Evolutionary conservation across 768 basidiomycete species (phyloP), one percentile per base, ranked within the genome.

Genomic region (Psilocybe tampanensis): DNA sequence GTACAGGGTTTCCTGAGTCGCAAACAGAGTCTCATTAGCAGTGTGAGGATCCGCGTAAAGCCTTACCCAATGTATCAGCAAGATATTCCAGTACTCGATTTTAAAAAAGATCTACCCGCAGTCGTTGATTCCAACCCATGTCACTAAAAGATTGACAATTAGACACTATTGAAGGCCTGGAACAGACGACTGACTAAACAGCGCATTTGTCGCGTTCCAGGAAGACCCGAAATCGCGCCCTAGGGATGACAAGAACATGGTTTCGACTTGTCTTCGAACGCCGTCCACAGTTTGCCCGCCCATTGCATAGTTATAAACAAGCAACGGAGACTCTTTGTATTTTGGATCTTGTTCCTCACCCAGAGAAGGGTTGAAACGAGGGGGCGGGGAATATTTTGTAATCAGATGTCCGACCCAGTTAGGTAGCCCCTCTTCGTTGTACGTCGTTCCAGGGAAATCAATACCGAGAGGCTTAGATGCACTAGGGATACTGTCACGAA

Each of bases 41-140:
- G 2, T 39, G 3, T 45, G 24, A 32, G 49, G 17, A 29, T 48
- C 18, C 23, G 45, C 18, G 18, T 9, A 34, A 39, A n/a, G 11
- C 17, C 32, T 54, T 39, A 32, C 21, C 36, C 21, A 34, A 50
- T 42, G 63, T 62, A 23, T 45, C 24, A 17, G 59, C 48, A 52
- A 67, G 67, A 8, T 66, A 58, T 36, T 33, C 42, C 1, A 62
- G 56, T 36, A 59, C 66, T 12, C 70, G 70, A 26, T 23, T 51
- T 13, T n/a, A 34, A 2, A 51, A 47, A 18, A 23, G 33, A 19
- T 29, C 21, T 66, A 83, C 82, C 75, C 81, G 74, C 81, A 80
- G 68, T 88, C 86, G 56, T 89, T 89, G 55, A 88, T 87, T 2
- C 87, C 86, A 47, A 86, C 73, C 84, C 84, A 88, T 2, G 81